phyloP scores from a whole-genome alignment of 306 rosid species.

The Ormosia emarginata region DNA sequence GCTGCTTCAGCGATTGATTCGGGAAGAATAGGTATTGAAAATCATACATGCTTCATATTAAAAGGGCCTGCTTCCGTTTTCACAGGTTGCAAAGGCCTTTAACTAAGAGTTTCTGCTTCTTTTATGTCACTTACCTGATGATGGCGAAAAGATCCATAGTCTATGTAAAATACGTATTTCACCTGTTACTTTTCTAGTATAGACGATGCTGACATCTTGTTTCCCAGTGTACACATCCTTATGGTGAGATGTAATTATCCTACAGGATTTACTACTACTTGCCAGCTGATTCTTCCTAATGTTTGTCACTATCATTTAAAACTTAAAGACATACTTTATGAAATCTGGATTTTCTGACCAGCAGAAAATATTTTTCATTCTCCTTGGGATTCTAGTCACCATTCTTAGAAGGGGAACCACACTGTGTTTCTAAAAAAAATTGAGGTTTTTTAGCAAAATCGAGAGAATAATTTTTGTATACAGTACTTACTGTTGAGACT shows the following conservation, averaged over 20 bases:
- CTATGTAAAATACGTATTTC: neutral
- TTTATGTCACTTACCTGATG: constrained; percentile 6
- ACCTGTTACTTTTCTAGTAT: neutral
- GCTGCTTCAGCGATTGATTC: constrained; percentile 16
- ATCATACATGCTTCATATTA: constrained; percentile 11
- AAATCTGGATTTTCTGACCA: neutral
- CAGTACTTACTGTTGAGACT: too few species aligned
- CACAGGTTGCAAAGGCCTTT: constrained; percentile 15
- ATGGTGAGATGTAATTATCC: constrained; percentile 4
- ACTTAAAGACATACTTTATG: neutral
- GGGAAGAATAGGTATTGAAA: constrained; percentile 14
- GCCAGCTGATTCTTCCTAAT: neutral
- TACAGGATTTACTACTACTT: neutral
- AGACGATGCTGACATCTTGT: neutral
- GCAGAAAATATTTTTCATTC: neutral
- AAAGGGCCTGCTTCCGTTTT: constrained; percentile 23
- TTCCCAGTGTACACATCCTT: neutral
- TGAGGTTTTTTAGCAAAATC: too few species aligned
- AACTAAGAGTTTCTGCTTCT: constrained; percentile 18
- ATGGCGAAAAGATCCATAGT: constrained; percentile 16
- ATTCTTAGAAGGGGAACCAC: too few species aligned
- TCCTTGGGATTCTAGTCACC: neutral
- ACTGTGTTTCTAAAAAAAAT: too few species aligned
- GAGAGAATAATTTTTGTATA: too few species aligned
- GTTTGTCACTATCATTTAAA: neutral